Percentiles rank a stretch among this genome's conserved stretches.
These are phyloP conservation scores for Saccharomyces pastorianus DNA, from an alignment of 1,139 yeast genomes.

Conservation along the genomic window DNA sequence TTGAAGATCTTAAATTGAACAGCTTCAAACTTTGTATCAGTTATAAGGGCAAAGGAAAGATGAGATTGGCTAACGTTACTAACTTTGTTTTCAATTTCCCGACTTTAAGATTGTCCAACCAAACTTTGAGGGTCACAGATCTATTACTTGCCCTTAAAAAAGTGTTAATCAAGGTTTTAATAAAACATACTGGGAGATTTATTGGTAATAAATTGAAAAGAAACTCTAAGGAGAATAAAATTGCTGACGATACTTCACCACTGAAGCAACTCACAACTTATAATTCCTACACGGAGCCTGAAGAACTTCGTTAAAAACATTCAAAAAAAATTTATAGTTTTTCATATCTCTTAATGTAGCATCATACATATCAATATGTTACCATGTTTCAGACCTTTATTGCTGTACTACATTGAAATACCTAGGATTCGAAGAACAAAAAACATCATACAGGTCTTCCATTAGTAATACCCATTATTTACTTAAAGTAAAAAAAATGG, in stretches of 20 bases:
- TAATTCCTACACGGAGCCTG: slow-evolving; percentile 14
- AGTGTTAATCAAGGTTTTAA: slow-evolving; percentile 42
- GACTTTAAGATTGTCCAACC: slow-evolving; percentile 39
- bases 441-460: not conserved
- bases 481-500: slow-evolving; percentile 12
- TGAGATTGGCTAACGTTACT: slow-evolving; percentile 52
- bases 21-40: slow-evolving; percentile 48
- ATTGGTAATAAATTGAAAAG: slow-evolving; percentile 45
- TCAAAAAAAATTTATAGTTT: not conserved
- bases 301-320: not conserved
- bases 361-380: too few relatives aligned
- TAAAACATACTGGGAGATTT: slow-evolving; percentile 53
- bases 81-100: slow-evolving; percentile 51
- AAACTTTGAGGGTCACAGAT: slow-evolving; percentile 48
- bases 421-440: not conserved
- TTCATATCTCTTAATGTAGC: too few relatives aligned
- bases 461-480: not conserved
- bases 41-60: slow-evolving; percentile 50
- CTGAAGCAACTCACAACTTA: slow-evolving; percentile 18
- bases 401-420: too few relatives aligned
- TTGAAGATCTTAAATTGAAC: slow-evolving; percentile 42
- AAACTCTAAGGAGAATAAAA: slow-evolving; percentile 8
- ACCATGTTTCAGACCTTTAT: too few relatives aligned
- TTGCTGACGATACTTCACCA: slow-evolving; percentile 6
- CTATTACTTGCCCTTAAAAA: slow-evolving; percentile 46